Percentiles rank a stretch among this genome's conserved stretches.
phyloP scores from a whole-genome alignment of 805 yeast genomes.

The Torulaspora franciscae region DNA sequence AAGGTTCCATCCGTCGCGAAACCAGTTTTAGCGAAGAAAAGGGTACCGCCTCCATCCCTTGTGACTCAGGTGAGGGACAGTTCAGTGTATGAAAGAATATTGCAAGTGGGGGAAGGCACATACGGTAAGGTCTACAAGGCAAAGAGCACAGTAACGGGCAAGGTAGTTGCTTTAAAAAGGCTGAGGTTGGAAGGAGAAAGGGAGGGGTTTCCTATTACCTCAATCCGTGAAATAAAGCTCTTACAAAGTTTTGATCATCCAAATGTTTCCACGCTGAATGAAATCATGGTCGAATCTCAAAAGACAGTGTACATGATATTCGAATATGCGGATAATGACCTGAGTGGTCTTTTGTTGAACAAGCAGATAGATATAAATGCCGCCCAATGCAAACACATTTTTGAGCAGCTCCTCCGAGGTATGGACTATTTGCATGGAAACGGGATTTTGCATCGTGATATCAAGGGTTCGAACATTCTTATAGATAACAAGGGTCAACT shows the following conservation, averaged over 20 bases:
- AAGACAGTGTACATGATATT: constrained; percentile 79
- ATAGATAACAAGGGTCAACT: constrained; percentile 57
- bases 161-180: constrained; percentile 79
- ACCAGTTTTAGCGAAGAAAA: neutral
- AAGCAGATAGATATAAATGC: constrained; percentile 57
- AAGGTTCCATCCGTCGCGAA: constrained; percentile 2
- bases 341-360: constrained; percentile 80
- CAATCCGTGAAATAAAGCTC: constrained; percentile 83
- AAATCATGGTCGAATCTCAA: constrained; percentile 76
- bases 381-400: constrained; percentile 61
- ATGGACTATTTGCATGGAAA: constrained; percentile 63
- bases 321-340: constrained; percentile 89
- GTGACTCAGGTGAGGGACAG: constrained; percentile 17
- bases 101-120: constrained; percentile 98
- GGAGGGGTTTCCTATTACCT: constrained; percentile 96
- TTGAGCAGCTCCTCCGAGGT: constrained; percentile 63
- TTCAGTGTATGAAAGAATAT: constrained; percentile 56
- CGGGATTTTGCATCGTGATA: constrained; percentile 71
- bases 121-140: constrained; percentile 68
- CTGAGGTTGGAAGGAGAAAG: constrained; percentile 79
- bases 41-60: constrained; percentile 10
- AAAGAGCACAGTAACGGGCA: constrained; percentile 58
- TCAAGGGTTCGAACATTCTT: constrained; percentile 74
- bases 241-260: constrained; percentile 73
- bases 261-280: constrained; percentile 75